Evolutionary conservation across 169 alveolate species (phyloP).

Genomic region (Blepharisma undulans): DNA sequence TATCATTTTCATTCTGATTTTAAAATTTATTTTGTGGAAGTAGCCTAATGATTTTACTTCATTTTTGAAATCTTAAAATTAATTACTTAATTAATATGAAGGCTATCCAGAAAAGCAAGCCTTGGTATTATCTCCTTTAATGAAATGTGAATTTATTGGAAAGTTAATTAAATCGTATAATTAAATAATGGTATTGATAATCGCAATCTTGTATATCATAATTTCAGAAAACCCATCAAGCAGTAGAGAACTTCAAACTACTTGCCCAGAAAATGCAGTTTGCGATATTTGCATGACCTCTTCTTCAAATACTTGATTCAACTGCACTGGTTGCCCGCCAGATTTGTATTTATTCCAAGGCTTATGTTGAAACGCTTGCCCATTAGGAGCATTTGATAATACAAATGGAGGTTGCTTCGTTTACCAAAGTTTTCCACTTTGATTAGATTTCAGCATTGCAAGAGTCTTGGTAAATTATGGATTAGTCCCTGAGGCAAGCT

Average conservation of each 20-base stretch:
- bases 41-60: too few species aligned
- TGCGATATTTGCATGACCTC: background rate
- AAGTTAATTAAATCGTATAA: too few species aligned
- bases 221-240: background rate
- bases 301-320: background rate
- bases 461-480: background rate
- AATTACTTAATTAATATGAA: too few species aligned
- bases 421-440: background rate
- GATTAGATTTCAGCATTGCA: background rate
- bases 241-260: background rate
- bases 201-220: too few species aligned
- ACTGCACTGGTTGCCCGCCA: background rate
- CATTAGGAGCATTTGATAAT: background rate
- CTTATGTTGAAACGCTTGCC: background rate
- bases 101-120: too few species aligned
- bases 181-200: too few species aligned
- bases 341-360: background rate
- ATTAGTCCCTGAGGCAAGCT: background rate
- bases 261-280: background rate
- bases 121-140: too few species aligned
- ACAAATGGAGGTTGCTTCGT: background rate
- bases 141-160: too few species aligned
- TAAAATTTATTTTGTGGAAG: too few species aligned
- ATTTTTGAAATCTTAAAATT: too few species aligned
- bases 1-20: too few species aligned